Percentiles rank a stretch among this genome's conserved stretches.
Conservation (phyloP, 2,329 filamentous ascomycete genomes). For the Biscogniauxia sp. region DNA sequence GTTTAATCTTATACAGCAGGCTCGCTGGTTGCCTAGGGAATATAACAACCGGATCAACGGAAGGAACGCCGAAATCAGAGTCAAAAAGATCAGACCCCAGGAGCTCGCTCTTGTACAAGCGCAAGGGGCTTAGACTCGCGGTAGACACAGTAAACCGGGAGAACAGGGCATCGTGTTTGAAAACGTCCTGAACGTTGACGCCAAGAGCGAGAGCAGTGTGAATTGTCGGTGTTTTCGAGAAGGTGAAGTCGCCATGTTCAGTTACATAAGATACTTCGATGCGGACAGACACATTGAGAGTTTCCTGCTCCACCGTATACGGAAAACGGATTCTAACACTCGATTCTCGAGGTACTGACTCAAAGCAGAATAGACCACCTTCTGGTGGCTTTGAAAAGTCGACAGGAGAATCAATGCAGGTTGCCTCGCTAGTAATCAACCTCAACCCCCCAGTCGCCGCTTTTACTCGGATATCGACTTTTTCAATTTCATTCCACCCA, state of each 20-base stretch:
- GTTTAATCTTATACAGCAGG: slow-evolving; percentile 73
- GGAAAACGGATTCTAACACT: slow-evolving; percentile 65
- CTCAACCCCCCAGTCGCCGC: slow-evolving; percentile 65
- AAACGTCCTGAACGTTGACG: slow-evolving; percentile 95
- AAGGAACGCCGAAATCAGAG: slow-evolving; percentile 56
- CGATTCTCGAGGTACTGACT: slow-evolving; percentile 42
- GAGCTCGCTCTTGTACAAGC: slow-evolving; percentile 69
- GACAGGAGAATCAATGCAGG: slow-evolving; percentile 42
- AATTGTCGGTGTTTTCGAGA: slow-evolving; percentile 60
- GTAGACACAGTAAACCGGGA: slow-evolving; percentile 91
- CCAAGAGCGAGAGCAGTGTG: slow-evolving; percentile 78
- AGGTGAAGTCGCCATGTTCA: slow-evolving; percentile 61
- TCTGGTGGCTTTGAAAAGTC: slow-evolving; percentile 51
- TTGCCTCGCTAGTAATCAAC: slow-evolving; percentile 59
- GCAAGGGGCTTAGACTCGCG: slow-evolving; percentile 70
- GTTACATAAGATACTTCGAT: slow-evolving; percentile 77
- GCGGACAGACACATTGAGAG: slow-evolving; percentile 67
- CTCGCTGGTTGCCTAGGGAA: slow-evolving; percentile 81
- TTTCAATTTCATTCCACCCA: slow-evolving; percentile 69
- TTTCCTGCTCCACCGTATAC: slow-evolving; percentile 79
- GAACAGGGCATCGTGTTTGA: slow-evolving; percentile 78
- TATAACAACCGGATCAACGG: slow-evolving; percentile 57
- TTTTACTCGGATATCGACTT: slow-evolving; percentile 59
- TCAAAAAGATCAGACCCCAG: slow-evolving; percentile 67
- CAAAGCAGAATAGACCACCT: slow-evolving; percentile 52